Evolutionary conservation across 495 filamentous ascomycete species (phyloP), one percentile per base, ranked within the genome.

Genomic region (Ramalina intermedia): DNA sequence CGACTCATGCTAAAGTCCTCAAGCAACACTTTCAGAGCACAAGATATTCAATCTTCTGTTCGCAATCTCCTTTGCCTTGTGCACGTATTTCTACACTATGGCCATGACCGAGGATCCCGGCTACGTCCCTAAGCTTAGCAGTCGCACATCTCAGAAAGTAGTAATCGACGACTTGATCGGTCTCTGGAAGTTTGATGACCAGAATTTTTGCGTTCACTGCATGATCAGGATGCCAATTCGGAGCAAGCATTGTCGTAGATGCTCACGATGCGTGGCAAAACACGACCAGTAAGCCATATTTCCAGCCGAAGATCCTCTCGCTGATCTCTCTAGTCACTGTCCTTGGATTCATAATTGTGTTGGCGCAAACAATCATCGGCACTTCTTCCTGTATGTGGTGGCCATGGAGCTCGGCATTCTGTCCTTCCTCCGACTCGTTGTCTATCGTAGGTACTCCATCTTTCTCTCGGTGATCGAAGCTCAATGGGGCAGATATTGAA

Each of bases 321-420:
- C 81, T 61, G 84, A 62, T 8, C 37, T n/a, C 26, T 21, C 33
- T 49, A 96, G 90, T 58, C 91, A 98, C 61, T 98, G 91, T 58
- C 91, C 91, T 0, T 98, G 91, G 91, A 87, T 96, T 36, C 81
- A 91, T 63, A 96, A 95, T 66, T 98, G 91, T 60, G 77, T 98
- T 37, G 91, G 84, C 38, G 73, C 89, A 37, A 96, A 94, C 60
- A 98, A 98, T 60, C 81, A 94, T 56, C 80, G 91, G 4, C 93
- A 96, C 58, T 98, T 98, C 66, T 82, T 95, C 49, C 63, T 95
- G 20, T 98, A 94, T 60, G 72, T 96, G 29, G 63, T 87, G 17
- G 82, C 66, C 53, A 65, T 96, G 37, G 81, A 87, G 55, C 53
- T 84, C 17, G 86, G 85, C 24, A 81, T 96, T 47, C 52, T 84